A percentile compares a stretch with the other conserved stretches of the same genome.
These are phyloP conservation scores for Trametes versicolor DNA, from an alignment of 1,284 basidiomycete genomes.

Conservation along the genomic window DNA sequence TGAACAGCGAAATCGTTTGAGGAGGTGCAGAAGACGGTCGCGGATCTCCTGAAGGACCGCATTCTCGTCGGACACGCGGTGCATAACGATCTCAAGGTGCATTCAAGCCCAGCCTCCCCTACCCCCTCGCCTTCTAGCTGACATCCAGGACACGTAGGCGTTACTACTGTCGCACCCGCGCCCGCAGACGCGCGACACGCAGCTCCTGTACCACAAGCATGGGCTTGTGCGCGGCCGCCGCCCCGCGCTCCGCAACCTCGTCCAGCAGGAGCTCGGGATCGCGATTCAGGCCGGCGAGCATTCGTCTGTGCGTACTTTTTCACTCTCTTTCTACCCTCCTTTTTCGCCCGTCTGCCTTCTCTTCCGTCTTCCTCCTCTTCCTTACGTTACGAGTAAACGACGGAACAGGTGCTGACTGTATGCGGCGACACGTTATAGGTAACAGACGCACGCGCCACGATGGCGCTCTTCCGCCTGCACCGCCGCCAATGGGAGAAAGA, in stretches of 20 bases:
- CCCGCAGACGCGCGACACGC: slow-evolving; percentile 85
- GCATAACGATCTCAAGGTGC: slow-evolving; percentile 89
- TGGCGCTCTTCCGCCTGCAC: slow-evolving; percentile 94
- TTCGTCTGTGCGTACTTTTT: slow-evolving; percentile 70
- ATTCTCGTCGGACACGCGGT: slow-evolving; percentile 96
- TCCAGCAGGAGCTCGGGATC: slow-evolving; percentile 83
- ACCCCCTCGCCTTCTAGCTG: background rate
- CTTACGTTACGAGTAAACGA: too few relatives aligned
- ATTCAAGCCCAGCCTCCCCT: slow-evolving; percentile 20
- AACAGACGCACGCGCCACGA: slow-evolving; percentile 93
- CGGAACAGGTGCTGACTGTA: too few relatives aligned
- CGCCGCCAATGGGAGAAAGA: slow-evolving; percentile 86
- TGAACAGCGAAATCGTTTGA: slow-evolving; percentile 79
- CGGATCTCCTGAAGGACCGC: slow-evolving; percentile 81
- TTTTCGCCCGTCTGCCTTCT: background rate
- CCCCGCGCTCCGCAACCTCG: slow-evolving; percentile 86
- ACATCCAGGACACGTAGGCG: slow-evolving; percentile 61
- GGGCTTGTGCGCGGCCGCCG: slow-evolving; percentile 67
- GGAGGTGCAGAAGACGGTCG: slow-evolving; percentile 84
- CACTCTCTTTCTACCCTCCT: background rate
- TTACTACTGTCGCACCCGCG: slow-evolving; percentile 92
- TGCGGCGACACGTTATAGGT: slow-evolving; percentile 58
- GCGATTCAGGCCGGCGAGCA: slow-evolving; percentile 92
- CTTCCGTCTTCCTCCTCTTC: background rate
- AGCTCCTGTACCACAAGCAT: slow-evolving; percentile 67